A percentile compares a stretch with the other conserved stretches of the same genome.
phyloP scores from a whole-genome alignment of 225 moss, liverwort and hornwort species.

The Rhytidiadelphus loreus region DNA sequence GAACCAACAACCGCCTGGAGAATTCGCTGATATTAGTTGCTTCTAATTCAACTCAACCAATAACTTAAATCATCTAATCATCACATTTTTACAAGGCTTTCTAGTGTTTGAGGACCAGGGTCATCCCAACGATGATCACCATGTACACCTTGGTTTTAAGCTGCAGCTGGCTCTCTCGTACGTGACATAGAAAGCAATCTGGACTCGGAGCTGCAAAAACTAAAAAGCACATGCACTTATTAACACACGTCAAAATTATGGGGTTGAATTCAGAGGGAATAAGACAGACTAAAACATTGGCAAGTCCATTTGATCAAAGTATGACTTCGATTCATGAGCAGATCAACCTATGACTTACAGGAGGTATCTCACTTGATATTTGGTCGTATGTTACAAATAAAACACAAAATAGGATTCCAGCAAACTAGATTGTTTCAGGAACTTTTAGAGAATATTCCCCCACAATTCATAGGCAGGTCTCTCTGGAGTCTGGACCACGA shows the following conservation, averaged over 20 bases:
- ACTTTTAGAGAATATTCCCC: background rate
- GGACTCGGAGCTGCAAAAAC: background rate
- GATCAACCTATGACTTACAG: background rate
- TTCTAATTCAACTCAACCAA: background rate
- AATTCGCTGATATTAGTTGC: background rate
- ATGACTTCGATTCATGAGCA: background rate
- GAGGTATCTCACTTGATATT: background rate
- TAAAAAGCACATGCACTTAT: background rate
- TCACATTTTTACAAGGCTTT: background rate
- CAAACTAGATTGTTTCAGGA: background rate
- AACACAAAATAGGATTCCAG: background rate
- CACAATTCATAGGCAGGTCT: background rate
- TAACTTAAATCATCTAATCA: background rate
- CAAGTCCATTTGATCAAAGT: background rate
- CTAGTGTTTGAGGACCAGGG: background rate
- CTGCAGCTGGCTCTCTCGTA: background rate
- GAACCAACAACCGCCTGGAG: background rate
- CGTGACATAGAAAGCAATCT: background rate
- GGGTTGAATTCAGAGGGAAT: background rate
- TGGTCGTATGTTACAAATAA: background rate
- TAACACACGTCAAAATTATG: background rate
- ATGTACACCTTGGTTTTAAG: background rate
- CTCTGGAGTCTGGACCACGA: background rate
- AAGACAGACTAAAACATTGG: background rate
- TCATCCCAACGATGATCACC: background rate